Conservation (phyloP, 1,284 basidiomycete species). For the Ganoderma lingzhi region DNA sequence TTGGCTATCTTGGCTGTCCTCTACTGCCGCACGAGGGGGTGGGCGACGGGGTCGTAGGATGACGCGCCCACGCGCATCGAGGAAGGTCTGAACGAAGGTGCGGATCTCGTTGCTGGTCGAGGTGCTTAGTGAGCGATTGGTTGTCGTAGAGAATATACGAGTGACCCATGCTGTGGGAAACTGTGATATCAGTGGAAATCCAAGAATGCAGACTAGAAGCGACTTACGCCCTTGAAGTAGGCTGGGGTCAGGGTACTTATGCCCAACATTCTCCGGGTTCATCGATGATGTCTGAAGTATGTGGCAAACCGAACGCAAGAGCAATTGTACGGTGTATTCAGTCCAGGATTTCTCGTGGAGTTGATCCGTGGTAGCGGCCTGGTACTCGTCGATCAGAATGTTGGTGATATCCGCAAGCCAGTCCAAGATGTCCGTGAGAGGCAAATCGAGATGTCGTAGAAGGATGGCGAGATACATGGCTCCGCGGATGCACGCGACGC, state of each 20-base stretch:
- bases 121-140: conserved; percentile 41
- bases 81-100: conserved; percentile 68
- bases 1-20: conserved; percentile 77
- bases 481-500: conserved; percentile 80
- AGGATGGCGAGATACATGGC: conserved; percentile 80
- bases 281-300: conserved; percentile 64
- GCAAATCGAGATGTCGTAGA: conserved; percentile 64
- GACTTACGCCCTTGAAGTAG: conserved; percentile 68
- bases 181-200: conserved; percentile 15
- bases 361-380: conserved; percentile 26
- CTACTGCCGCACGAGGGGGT: conserved; percentile 33
- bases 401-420: conserved; percentile 78
- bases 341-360: conserved; percentile 34
- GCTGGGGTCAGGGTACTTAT: conserved; percentile 71
- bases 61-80: conserved; percentile 63
- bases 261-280: conserved; percentile 38
- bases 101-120: conserved; percentile 65
- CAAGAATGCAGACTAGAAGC: conserved; percentile 3
- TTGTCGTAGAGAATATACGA: conserved; percentile 59
- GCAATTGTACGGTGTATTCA: conserved; percentile 52
- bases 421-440: conserved; percentile 62
- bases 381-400: conserved; percentile 67
- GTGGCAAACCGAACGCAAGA: conserved; percentile 69
- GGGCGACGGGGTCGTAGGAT: conserved; percentile 57
- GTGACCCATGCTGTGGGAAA: conserved; percentile 65